These are phyloP conservation scores for barley (Hordeum vulgare) DNA, from an alignment of 176 grass and related monocot species.

Conservation along the genomic window MorexV3_pseudomolecules_assembly NC_058522.1:468497305-468497804, in stretches of 20 bases:
- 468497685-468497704: conserved; percentile 72
- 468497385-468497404: neutral
- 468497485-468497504: neutral
- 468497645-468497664: conserved; percentile 63
- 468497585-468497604: conserved; percentile 25
- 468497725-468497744: conserved; percentile 71
- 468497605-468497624: conserved; percentile 59
- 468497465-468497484: neutral
- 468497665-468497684: conserved; percentile 75
- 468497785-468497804: conserved; percentile 52
- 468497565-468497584: conserved; percentile 58
- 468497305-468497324: neutral
- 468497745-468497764: conserved; percentile 62
- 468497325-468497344: neutral
- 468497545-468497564: conserved; percentile 56
- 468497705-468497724: conserved; percentile 50
- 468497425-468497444: neutral
- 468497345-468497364: neutral
- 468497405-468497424: neutral
- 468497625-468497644: conserved; percentile 52
- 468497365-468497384: neutral
- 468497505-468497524: neutral
- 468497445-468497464: neutral
- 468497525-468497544: neutral
- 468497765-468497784: conserved; percentile 57